Percentiles rank a stretch among this genome's conserved stretches.
These are phyloP conservation scores for Trichosporon asahii DNA, from an alignment of 1,284 basidiomycete genomes.

Conservation along the genomic window DNA sequence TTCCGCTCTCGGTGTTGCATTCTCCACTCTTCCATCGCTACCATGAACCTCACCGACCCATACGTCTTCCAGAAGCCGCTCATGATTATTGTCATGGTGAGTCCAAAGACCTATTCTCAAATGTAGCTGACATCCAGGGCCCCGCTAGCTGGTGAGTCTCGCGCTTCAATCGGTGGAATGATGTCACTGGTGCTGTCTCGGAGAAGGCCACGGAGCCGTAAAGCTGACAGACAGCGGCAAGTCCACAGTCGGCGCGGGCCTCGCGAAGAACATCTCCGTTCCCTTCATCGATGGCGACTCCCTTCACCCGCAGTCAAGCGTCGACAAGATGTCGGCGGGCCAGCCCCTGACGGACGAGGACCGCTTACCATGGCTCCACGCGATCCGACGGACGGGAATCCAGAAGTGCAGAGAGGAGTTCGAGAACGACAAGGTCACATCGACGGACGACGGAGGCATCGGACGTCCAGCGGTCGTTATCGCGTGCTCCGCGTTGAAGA, in stretches of 20 bases:
- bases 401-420: constrained; percentile 54
- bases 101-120: constrained; percentile 4
- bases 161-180: background rate
- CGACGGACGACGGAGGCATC: constrained; percentile 19
- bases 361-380: constrained; percentile 77
- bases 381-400: constrained; percentile 62
- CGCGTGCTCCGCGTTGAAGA: constrained; percentile 82
- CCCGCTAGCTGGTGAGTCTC: constrained; percentile 43
- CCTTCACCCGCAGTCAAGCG: constrained; percentile 75
- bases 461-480: constrained; percentile 63
- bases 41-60: constrained; percentile 10
- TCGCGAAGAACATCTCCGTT: constrained; percentile 61
- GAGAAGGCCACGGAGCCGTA: background rate
- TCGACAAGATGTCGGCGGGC: constrained; percentile 82
- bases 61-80: constrained; percentile 35
- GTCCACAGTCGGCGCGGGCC: constrained; percentile 70
- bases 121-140: constrained; percentile 29
- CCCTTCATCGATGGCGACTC: constrained; percentile 89
- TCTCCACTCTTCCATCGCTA: background rate
- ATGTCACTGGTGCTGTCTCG: background rate
- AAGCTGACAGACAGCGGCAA: constrained; percentile 65
- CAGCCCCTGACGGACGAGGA: constrained; percentile 77
- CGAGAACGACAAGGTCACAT: constrained; percentile 33
- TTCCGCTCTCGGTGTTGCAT: background rate
- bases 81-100: constrained; percentile 51